Conservation (phyloP, 2,329 filamentous ascomycete genomes). For the Fulvia fulva region DNA sequence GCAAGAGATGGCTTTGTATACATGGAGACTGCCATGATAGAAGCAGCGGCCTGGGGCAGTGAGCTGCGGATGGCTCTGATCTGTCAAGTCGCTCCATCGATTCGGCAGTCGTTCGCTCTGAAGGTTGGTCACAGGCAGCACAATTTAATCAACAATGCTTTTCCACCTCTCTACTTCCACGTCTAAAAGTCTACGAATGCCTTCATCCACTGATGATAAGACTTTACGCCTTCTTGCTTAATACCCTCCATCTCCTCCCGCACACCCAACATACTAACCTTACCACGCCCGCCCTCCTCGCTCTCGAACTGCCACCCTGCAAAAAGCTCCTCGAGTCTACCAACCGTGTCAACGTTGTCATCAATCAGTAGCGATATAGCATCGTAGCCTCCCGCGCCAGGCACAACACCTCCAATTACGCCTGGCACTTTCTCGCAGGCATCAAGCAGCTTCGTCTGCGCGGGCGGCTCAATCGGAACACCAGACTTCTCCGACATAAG, state of each 20-base stretch:
- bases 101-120: too few relatives aligned
- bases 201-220: conserved; percentile 38
- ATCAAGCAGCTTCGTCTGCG: conserved; percentile 82
- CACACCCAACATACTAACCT: conserved; percentile 65
- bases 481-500: conserved; percentile 69
- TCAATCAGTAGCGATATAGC: conserved; percentile 76
- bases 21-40: too few relatives aligned
- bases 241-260: conserved; percentile 70
- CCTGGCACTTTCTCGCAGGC: conserved; percentile 67
- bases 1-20: too few relatives aligned
- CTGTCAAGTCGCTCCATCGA: not conserved
- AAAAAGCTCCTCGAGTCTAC: conserved; percentile 59
- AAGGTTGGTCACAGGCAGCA: not conserved
- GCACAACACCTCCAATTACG: conserved; percentile 86
- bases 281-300: conserved; percentile 41
- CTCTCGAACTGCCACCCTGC: conserved; percentile 56
- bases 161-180: not conserved
- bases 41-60: too few relatives aligned
- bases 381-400: conserved; percentile 91
- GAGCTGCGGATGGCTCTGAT: too few relatives aligned
- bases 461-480: conserved; percentile 83
- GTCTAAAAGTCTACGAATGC: conserved; percentile 8
- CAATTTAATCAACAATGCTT: not conserved
- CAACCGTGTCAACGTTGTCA: conserved; percentile 64
- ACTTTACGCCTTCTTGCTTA: conserved; percentile 36